Base-by-base conservation (phyloP, 192 early-diverging fungal species). In the Jimgerdemannia flammicorona region DNA sequence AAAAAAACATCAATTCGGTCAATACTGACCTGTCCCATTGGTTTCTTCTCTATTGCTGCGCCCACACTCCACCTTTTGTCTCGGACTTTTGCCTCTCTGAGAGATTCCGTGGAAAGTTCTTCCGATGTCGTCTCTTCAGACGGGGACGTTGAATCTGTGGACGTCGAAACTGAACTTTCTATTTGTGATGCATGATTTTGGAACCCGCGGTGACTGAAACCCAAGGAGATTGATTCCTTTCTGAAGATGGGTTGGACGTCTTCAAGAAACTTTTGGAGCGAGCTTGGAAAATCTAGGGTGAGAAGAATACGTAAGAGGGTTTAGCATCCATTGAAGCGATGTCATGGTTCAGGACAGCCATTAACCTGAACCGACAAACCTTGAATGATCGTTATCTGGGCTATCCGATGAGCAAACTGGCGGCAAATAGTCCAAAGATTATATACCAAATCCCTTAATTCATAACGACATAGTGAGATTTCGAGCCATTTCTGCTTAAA, bases 341-440 rank as follows among this genome's bases (percentile, higher is more conserved):
- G 49, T 54, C 11, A 14, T 14, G 14, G 2, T 14, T 1, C 49
- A 59, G 49, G n/a, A n/a, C 2, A 14, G 6, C 8, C 49, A 10
- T 59, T 59, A 6, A 14, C 6, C 14, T 59, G 14, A 59, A 59
- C 0, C 8, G 49, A 59, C 49, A 59, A 10, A 59, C 49, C 49
- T 59, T 59, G 8, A 59, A 59, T 14, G 6, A 1, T 59, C 14
- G 6, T 59, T 6, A 59, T 59, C 14, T 59, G 49, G 14, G 8
- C 49, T 10, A 59, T 59, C 8, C 14, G 49, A 14, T 83, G 81
- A 9, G 84, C 74, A 80, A 89, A 87, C 20, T 79, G 75, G 49
- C 79, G 77, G 3, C 87, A 74, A 17, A 89, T 79, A 11, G 83
- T 84, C 86, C 86, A 89, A 3, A 84, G 74, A 79, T 89, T 86